Percentiles rank a stretch among this genome's conserved stretches.
These are phyloP conservation scores for Lactarius psammicola DNA, from an alignment of 768 basidiomycete species.

Conservation along the genomic window DNA sequence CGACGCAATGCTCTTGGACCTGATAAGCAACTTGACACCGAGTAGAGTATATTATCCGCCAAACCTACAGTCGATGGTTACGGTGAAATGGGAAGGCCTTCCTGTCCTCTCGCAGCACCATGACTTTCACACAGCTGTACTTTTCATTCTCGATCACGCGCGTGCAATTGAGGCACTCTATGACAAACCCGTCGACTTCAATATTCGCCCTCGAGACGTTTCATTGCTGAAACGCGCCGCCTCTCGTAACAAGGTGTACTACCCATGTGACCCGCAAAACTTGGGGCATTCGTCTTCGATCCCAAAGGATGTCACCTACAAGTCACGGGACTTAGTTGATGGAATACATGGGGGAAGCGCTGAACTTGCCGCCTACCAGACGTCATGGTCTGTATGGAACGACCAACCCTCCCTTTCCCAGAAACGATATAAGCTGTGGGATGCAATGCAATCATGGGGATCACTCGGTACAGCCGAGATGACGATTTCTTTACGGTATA, in stretches of 20 bases:
- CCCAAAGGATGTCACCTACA: slow-evolving; percentile 34
- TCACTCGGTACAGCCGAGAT: neutral
- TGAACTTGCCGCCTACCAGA: neutral
- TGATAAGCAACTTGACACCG: no score
- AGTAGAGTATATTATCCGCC: no score
- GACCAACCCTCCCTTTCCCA: neutral
- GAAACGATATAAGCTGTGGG: neutral
- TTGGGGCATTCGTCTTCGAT: neutral
- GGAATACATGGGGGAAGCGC: neutral
- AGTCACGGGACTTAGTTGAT: slow-evolving; percentile 2
- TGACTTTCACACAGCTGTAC: no score
- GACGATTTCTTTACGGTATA: neutral
- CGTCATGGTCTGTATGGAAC: slow-evolving; percentile 10
- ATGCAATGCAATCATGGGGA: neutral
- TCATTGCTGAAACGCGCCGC: neutral
- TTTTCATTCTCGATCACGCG: slow-evolving; percentile 8
- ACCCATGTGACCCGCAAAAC: neutral
- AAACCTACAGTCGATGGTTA: slow-evolving; percentile 5
- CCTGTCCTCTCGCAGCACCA: slow-evolving; percentile 14
- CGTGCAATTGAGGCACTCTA: slow-evolving; percentile 6
- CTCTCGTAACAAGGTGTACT: slow-evolving; percentile 3
- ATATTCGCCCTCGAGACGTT: neutral
- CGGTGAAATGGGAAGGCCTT: slow-evolving; percentile 9
- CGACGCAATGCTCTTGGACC: no score
- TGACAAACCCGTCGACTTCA: neutral